Conservation (phyloP, 805 yeast species). For the Candida ulmi region DNA sequence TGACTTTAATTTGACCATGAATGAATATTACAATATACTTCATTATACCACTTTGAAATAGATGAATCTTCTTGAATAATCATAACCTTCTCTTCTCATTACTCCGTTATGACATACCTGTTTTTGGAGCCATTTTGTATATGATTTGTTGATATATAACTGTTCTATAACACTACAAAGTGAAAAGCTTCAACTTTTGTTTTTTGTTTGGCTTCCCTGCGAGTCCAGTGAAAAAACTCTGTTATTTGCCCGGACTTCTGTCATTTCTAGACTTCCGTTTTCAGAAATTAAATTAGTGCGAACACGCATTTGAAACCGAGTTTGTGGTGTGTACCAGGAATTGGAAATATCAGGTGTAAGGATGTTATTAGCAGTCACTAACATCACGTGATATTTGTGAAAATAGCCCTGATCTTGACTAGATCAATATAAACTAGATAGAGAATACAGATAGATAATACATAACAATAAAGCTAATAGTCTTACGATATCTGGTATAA, state of each 20-base stretch:
- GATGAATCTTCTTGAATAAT: neutral
- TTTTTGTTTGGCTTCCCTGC: slow-evolving; percentile 2
- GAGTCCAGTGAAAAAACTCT: neutral
- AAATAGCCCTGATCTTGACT: too few relatives aligned
- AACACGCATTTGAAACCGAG: too few relatives aligned
- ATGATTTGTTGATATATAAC: slow-evolving; percentile 13
- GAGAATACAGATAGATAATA: neutral
- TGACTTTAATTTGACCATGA: too few relatives aligned
- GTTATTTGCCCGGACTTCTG: neutral
- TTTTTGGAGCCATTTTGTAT: slow-evolving; percentile 42
- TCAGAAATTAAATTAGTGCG: neutral
- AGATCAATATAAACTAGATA: too few relatives aligned
- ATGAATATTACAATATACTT: too few relatives aligned
- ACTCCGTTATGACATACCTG: slow-evolving; percentile 37
- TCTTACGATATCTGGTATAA: too few relatives aligned
- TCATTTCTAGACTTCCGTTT: neutral
- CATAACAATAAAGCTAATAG: too few relatives aligned
- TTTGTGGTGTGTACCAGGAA: neutral
- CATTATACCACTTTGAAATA: too few relatives aligned
- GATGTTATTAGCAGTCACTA: neutral
- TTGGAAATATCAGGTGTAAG: neutral
- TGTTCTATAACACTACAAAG: slow-evolving; percentile 1
- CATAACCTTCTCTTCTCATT: neutral
- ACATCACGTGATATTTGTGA: slow-evolving; percentile 1
- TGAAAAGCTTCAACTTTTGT: slow-evolving; percentile 2